Percentiles rank a stretch among this genome's conserved stretches.
phyloP scores from a whole-genome alignment of 805 yeast genomes.

The Candida lessepsii region DNA sequence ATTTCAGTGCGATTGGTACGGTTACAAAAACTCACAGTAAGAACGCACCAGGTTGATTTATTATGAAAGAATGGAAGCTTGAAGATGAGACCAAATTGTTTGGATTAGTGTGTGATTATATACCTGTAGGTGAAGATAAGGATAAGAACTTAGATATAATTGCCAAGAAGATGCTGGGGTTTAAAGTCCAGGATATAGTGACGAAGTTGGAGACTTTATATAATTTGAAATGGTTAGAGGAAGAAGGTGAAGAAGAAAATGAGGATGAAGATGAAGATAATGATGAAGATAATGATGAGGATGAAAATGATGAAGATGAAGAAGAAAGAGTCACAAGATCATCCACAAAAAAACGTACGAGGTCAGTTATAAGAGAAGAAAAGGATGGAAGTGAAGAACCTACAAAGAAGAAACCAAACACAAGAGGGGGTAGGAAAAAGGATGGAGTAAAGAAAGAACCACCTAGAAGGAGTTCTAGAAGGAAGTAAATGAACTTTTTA shows the following conservation, averaged over 20 bases:
- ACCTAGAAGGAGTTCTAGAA: slow-evolving; percentile 19
- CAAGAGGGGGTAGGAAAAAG: slow-evolving; percentile 17
- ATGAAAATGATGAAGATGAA: slow-evolving; percentile 19
- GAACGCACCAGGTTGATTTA: no score
- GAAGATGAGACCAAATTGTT: slow-evolving; percentile 64
- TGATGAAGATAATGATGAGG: slow-evolving; percentile 12
- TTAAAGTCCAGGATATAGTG: slow-evolving; percentile 52
- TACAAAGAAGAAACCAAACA: slow-evolving; percentile 4
- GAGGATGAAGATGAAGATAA: slow-evolving; percentile 10
- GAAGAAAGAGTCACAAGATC: slow-evolving; percentile 7
- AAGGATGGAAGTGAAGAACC: slow-evolving; percentile 3
- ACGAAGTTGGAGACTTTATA: slow-evolving; percentile 52
- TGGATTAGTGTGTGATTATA: slow-evolving; percentile 59
- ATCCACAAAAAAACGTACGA: slow-evolving; percentile 2
- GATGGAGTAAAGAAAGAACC: slow-evolving; percentile 13
- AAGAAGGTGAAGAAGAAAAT: slow-evolving; percentile 39
- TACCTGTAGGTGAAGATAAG: slow-evolving; percentile 62
- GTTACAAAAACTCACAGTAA: no score
- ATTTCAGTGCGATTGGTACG: not conserved
- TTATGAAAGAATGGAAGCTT: slow-evolving; percentile 46
- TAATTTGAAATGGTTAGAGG: slow-evolving; percentile 53
- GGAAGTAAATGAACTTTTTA: slow-evolving; percentile 11
- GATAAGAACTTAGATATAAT: slow-evolving; percentile 44
- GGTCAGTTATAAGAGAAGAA: slow-evolving; percentile 2
- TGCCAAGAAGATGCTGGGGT: slow-evolving; percentile 32